Percentiles rank a stretch among this genome's conserved stretches.
Evolutionary conservation across 345 rosid species (phyloP).

Genomic region (Jatropha curcas): DNA sequence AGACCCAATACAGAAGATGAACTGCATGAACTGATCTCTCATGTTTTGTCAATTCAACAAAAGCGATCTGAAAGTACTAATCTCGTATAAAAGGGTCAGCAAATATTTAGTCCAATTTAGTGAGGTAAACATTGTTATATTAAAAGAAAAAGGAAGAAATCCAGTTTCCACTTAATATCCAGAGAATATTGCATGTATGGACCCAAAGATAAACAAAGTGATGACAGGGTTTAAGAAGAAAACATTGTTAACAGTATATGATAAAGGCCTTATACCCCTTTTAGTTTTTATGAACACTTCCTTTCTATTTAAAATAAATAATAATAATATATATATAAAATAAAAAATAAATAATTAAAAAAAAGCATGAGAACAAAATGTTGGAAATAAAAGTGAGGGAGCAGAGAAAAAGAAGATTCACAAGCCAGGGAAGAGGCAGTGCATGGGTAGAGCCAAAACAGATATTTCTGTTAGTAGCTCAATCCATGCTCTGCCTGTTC

Average conservation of each 20-base stretch:
- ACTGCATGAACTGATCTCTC: no score
- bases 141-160: neutral
- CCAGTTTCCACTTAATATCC: no score
- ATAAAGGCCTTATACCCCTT: no score
- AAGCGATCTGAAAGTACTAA: neutral
- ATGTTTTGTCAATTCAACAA: neutral
- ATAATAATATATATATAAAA: no score
- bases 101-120: neutral
- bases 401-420: conserved; percentile 20
- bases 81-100: neutral
- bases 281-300: no score
- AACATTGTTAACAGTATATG: no score
- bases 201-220: neutral
- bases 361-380: neutral
- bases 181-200: no score
- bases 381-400: neutral
- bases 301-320: no score
- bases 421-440: conserved; percentile 99
- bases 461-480: conserved; percentile 36
- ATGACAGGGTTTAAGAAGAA: no score
- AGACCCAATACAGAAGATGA: neutral
- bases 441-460: conserved; percentile 74
- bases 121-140: neutral
- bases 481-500: conserved; percentile 76
- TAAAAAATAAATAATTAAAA: no score